Percentiles rank a stretch among this genome's conserved stretches.
These are phyloP conservation scores for Puccinia coronata DNA, from an alignment of 1,284 basidiomycete species.

Conservation along the genomic window DNA sequence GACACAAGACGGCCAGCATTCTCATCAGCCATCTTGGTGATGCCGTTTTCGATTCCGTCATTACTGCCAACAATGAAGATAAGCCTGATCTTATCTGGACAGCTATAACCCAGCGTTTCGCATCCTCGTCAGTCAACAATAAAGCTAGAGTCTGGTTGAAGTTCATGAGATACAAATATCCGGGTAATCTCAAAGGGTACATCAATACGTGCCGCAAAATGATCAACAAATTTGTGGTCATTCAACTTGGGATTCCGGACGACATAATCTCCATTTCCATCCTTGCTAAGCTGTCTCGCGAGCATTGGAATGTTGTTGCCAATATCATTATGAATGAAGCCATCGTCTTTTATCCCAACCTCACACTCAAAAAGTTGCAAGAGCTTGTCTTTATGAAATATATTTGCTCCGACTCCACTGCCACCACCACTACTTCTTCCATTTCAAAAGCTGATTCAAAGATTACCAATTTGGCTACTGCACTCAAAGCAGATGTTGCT, in stretches of 20 bases:
- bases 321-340: conserved; percentile 6
- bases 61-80: neutral
- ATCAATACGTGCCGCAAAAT: neutral
- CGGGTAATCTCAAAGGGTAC: neutral
- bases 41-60: neutral
- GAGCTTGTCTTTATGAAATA: neutral
- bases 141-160: conserved; percentile 1
- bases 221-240: neutral
- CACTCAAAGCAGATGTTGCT: too few relatives aligned
- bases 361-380: neutral
- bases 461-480: too few relatives aligned
- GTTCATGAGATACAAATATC: too few relatives aligned
- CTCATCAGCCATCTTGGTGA: neutral
- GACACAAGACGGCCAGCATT: neutral
- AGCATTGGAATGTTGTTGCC: neutral
- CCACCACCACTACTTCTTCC: neutral
- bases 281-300: neutral
- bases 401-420: neutral
- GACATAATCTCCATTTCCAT: neutral
- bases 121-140: neutral
- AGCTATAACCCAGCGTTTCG: neutral
- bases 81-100: neutral
- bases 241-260: neutral
- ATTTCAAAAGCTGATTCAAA: too few relatives aligned
- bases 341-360: neutral